Evolutionary conservation across 331 rosid species (phyloP).

Genomic region (Arachis monticola): DNA sequence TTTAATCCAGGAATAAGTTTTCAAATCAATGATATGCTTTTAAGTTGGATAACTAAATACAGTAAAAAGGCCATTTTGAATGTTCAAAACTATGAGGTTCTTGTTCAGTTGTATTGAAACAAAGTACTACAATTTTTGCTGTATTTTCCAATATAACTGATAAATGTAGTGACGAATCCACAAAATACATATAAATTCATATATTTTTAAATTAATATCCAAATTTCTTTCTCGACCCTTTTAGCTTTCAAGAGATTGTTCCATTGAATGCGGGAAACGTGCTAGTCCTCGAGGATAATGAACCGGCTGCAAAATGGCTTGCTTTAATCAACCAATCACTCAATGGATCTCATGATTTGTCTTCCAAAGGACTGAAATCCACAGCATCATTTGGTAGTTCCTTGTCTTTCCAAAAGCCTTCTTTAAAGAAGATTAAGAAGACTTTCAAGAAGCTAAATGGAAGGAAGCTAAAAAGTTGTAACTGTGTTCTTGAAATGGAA

Average conservation of each 20-base stretch:
- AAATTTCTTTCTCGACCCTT: slow-evolving; percentile 6
- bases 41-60: background rate
- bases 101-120: background rate
- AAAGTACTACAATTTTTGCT: slow-evolving; percentile 1
- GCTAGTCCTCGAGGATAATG: slow-evolving; percentile 85
- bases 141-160: background rate
- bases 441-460: slow-evolving; percentile 65
- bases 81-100: slow-evolving; percentile 11
- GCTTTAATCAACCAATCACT: slow-evolving; percentile 74
- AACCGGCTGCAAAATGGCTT: slow-evolving; percentile 95
- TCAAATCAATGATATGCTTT: background rate
- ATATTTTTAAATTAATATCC: background rate
- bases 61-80: background rate
- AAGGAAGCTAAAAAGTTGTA: slow-evolving; percentile 74
- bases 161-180: background rate
- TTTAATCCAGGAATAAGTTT: slow-evolving; percentile 8
- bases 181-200: background rate
- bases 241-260: slow-evolving; percentile 96
- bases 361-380: slow-evolving; percentile 46
- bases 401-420: slow-evolving; percentile 74
- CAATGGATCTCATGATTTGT: slow-evolving; percentile 56
- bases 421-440: slow-evolving; percentile 79
- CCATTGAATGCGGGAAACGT: slow-evolving; percentile 98
- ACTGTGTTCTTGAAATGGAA: slow-evolving; percentile 70
- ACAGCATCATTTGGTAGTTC: slow-evolving; percentile 54